Evolutionary conservation across 768 basidiomycete species (phyloP).

Genomic region (Roridomyces roridus): DNA sequence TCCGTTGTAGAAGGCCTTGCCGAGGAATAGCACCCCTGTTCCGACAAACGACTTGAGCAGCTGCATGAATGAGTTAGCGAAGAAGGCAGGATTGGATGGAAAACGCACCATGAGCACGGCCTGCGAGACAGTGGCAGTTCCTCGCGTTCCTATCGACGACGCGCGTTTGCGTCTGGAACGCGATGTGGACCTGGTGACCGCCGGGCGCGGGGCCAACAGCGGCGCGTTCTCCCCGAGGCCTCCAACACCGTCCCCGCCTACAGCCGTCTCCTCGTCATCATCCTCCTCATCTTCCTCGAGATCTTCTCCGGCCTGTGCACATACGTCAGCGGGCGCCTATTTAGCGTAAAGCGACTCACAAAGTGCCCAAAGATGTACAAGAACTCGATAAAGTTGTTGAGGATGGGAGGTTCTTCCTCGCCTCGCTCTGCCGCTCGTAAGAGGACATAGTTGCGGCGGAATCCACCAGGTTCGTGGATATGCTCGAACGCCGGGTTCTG

Average conservation of each 20-base stretch:
- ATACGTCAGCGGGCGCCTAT: slow-evolving; percentile 10
- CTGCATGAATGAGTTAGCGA: no score
- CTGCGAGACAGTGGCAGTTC: slow-evolving; percentile 90
- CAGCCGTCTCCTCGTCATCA: slow-evolving; percentile 54
- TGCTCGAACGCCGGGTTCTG: slow-evolving; percentile 86
- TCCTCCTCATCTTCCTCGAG: slow-evolving; percentile 89
- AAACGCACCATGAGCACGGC: slow-evolving; percentile 93
- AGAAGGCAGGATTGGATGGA: neutral
- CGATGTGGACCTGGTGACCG: slow-evolving; percentile 41
- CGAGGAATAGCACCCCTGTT: slow-evolving; percentile 94
- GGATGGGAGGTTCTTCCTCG: slow-evolving; percentile 61
- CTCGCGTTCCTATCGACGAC: slow-evolving; percentile 67
- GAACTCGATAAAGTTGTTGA: slow-evolving; percentile 94
- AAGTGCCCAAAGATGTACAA: slow-evolving; percentile 95
- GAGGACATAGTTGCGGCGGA: slow-evolving; percentile 87
- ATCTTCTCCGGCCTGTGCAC: slow-evolving; percentile 85
- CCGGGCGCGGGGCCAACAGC: slow-evolving; percentile 48
- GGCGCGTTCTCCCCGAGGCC: slow-evolving; percentile 56
- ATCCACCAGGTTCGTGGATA: slow-evolving; percentile 95
- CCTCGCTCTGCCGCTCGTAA: slow-evolving; percentile 74
- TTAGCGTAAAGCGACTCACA: slow-evolving; percentile 54
- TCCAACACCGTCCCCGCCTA: slow-evolving; percentile 27
- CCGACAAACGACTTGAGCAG: slow-evolving; percentile 94
- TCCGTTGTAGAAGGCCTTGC: slow-evolving; percentile 96
- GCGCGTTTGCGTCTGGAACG: slow-evolving; percentile 63